Base-by-base conservation (phyloP, 2,329 filamentous ascomycete species). In the Hypoxylon sp. region DNA sequence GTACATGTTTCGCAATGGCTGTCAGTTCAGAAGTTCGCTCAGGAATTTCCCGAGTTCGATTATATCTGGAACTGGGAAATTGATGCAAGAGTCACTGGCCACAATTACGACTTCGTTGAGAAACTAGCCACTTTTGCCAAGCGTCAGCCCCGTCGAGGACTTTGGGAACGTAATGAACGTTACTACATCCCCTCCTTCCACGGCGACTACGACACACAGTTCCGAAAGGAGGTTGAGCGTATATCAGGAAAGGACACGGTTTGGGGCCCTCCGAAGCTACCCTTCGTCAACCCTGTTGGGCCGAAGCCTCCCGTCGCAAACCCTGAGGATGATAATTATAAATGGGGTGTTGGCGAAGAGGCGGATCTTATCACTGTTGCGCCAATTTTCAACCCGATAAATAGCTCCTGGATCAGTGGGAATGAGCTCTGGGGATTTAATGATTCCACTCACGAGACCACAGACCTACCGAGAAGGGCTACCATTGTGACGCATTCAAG, bases 31-130 rank as follows among this genome's bases (percentile, higher is more conserved):
- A 90, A 90, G 79, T 94, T 94, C 75, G 88, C 88, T 64, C 86
- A 91, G 74, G 90, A 91, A 53, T 90, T 93, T 73, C 91, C 91
- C 0, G 89, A 95, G 73, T 96, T 92, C 70, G 91, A 94, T 72
- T 93, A 87, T 73, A 85, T 93, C 72, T 96, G 93, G 92, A 94
- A 95, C 77, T 94, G 92, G 92, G 93, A 96, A 76, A 92, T 93
- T 80, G 92, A 96, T 75, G 89, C 91, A 32, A 86, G 93, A 51
- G 91, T 91, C 75, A 93, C 90, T 0, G 93, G 93, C 7, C 92
- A 96, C 69, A 90, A 94, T 80, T 94, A 95, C 78, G 90, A 95
- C 73, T 87, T 95, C 70, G 86, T 93, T 46, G 86, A 90, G 72
- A 89, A 89, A 67, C 79, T 93, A 6, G 80, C 81, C 21, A 79